Base-by-base conservation (phyloP, 2,329 filamentous ascomycete genomes). In the Penicillium sp. region DNA sequence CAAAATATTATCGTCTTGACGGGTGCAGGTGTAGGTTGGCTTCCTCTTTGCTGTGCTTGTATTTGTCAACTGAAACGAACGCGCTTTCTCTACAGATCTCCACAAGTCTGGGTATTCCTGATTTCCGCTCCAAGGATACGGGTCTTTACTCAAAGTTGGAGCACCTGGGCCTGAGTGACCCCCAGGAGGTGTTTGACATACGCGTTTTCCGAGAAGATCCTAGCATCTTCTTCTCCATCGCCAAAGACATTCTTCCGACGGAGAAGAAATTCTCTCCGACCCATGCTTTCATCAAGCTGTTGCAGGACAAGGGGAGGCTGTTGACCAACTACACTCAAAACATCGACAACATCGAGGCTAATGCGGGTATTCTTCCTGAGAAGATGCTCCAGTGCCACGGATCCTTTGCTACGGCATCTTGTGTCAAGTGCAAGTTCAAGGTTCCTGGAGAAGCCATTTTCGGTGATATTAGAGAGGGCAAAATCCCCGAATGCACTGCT, bases 251-350 rank as follows among this genome's bases (percentile, higher is more conserved):
- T 55, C 74, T 97, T 28, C 90, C 91, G 9, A 81, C 82, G 24
- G 83, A 85, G 11, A 83, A 88, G 56, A 83, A 83, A 60, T 95
- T 83, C 74, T 90, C 91, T 1, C 90, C 91, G 0, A 97, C 93
- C 0, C 93, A 98, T 74, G 84, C 86, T 45, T 98, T 98, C 73
- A 94, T 98, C 63, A 82, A 84, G 32, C 78, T 96, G 59, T 79
- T 98, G 33, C 88, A 98, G 68, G 80, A 91, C 58, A 86, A 90
- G 67, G 83, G 81, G 56, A 95, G 95, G 68, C 80, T 98, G 5
- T 80, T 96, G 50, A 97, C 90, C 37, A 96, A 97, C 72, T 98
- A 96, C 73, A 95, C 93, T 0, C 93, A 98, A 67, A 98, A 98
- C 68, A 97, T 98, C 63, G 93, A 98, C 74, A 96, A 96, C 60